Conservation (phyloP, 2,329 filamentous ascomycete genomes). For the Alternaria brassicae region DNA sequence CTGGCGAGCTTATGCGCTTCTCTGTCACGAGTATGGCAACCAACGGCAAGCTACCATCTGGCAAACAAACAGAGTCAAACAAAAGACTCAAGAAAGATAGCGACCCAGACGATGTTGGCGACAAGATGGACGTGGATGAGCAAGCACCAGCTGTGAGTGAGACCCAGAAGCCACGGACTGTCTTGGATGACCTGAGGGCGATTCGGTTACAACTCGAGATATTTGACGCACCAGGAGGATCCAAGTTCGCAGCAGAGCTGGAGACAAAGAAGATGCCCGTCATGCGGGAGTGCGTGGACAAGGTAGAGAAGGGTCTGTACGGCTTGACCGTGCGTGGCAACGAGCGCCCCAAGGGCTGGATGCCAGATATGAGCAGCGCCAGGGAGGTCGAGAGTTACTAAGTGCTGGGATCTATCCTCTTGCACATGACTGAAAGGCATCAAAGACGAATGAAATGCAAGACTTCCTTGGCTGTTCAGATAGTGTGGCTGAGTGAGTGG, state of each 20-base stretch:
- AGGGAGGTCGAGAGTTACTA: slow-evolving; percentile 53
- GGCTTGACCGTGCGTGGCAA: slow-evolving; percentile 85
- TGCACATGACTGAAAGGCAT: not conserved
- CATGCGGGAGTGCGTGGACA: slow-evolving; percentile 87
- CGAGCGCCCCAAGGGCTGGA: slow-evolving; percentile 90
- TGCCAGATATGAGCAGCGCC: slow-evolving; percentile 72
- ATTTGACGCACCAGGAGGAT: slow-evolving; percentile 64
- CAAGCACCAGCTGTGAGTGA: slow-evolving; percentile 25
- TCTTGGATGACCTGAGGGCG: slow-evolving; percentile 81
- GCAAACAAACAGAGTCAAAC: slow-evolving; percentile 46
- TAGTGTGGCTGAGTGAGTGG: slow-evolving; percentile 21
- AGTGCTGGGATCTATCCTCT: not conserved
- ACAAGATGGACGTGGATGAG: slow-evolving; percentile 49
- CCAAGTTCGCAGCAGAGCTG: slow-evolving; percentile 68
- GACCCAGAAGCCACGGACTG: slow-evolving; percentile 59
- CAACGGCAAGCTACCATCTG: slow-evolving; percentile 62
- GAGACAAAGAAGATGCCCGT: slow-evolving; percentile 78
- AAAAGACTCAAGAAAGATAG: slow-evolving; percentile 35
- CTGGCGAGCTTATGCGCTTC: slow-evolving; percentile 96
- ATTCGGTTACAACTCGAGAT: slow-evolving; percentile 79
- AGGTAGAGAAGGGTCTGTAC: slow-evolving; percentile 91
- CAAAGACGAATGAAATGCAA: not conserved
- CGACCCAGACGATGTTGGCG: slow-evolving; percentile 27
- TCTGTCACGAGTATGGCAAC: slow-evolving; percentile 88
- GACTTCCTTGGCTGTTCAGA: not conserved